Evolutionary conservation across 129 eudicot genomes (phyloP), one percentile per base, ranked within the genome.

Genomic region (Daucus carota): DNA sequence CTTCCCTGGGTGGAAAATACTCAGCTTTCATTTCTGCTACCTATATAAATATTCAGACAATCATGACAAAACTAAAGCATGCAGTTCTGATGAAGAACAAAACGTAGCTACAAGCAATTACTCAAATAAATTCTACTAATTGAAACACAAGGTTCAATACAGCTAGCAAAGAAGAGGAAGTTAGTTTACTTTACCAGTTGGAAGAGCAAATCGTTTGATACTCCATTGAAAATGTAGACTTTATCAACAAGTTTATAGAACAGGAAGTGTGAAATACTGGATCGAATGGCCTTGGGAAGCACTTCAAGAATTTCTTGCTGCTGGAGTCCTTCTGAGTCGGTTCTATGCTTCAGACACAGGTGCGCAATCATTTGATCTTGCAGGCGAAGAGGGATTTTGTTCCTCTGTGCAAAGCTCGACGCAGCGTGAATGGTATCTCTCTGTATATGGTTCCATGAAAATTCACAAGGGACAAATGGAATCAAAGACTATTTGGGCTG

Each of bases 1-100:
- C 97, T 85, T 91, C 97, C 81, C 79, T 87, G 11, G 97, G 97
- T 38, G 94, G 94, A 77, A 91, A 91, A 79, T 91, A 91, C 79
- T 91, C 95, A 10, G 89, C 86, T 83, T 87, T 91, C 97, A 91
- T 91, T 87, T 88, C 94, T 33, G 95, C 80, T 52, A 87, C 97
- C 94, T 88, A 74, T 63, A 74, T n/a, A n/a, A n/a, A n/a, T 77
- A 18, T 42, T 22, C 16, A 59, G 43, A 78, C 29, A 17, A 48
- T 32, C 11, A 36, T 17, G 65, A 48, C 44, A 72, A 33, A 65
- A 43, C 50, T 26, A 26, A 40, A 26, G 59, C 33, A 77, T 24
- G 72, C 44, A 44, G 59, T 43, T 20, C 12, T 52, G 62, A n/a
- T 52, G 13, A 52, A 52, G 62, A 52, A 52, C 8, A 7, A 20